Percentiles rank a stretch among this genome's conserved stretches.
These are phyloP conservation scores for Curvularia sp. DNA, from an alignment of 2,329 filamentous ascomycete species.

Conservation along the genomic window DNA sequence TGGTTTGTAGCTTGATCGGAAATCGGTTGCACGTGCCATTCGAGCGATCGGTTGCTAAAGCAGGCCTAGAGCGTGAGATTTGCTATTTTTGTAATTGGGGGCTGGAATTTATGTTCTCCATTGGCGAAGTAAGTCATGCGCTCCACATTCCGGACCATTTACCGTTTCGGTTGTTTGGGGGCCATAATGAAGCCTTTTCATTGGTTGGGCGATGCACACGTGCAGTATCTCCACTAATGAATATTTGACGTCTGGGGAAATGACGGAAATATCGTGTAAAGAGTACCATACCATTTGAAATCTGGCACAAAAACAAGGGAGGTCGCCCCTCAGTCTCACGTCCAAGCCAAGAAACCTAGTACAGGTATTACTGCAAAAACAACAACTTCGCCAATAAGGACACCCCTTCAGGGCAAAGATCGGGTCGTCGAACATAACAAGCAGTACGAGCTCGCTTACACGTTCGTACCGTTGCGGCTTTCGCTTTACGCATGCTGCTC, in stretches of 20 bases:
- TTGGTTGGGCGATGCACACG: background rate
- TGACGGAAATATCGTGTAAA: too few species aligned
- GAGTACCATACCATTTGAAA: background rate
- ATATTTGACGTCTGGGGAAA: too few species aligned
- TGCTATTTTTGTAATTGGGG: background rate
- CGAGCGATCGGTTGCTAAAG: background rate
- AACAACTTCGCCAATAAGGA: background rate
- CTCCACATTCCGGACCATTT: background rate
- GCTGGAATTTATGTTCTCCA: background rate
- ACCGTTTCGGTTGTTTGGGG: background rate
- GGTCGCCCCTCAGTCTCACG: too few species aligned
- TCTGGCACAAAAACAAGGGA: background rate
- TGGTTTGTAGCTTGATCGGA: background rate
- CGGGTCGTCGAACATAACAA: background rate
- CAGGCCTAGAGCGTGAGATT: background rate
- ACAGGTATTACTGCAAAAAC: background rate
- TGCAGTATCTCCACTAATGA: background rate
- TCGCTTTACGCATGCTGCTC: background rate
- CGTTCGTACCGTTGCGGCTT: background rate
- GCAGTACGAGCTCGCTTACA: background rate
- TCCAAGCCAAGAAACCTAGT: too few species aligned
- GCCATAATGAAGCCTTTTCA: background rate
- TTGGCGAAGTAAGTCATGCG: background rate
- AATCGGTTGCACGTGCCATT: background rate
- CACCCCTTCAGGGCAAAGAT: background rate